A percentile compares a stretch with the other conserved stretches of the same genome.
These are phyloP conservation scores for Schrenkiella parvula DNA, from an alignment of 345 rosid genomes.

Conservation along the genomic window DNA sequence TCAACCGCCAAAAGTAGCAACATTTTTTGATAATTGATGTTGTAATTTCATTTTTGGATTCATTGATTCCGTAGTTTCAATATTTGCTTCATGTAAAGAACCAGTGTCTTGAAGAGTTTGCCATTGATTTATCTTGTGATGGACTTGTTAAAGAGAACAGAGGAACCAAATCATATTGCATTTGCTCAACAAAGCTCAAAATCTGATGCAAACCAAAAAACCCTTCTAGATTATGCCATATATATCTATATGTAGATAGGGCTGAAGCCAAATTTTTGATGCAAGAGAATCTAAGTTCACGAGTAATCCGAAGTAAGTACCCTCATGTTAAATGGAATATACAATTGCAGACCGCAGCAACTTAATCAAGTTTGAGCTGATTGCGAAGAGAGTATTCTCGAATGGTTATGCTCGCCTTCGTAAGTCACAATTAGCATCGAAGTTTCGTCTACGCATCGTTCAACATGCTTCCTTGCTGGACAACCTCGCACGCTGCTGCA, in stretches of 20 bases:
- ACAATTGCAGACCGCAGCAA: not conserved
- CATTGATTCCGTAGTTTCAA: not conserved
- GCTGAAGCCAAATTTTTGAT: not conserved
- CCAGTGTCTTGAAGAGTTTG: not conserved
- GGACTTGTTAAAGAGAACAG: not conserved
- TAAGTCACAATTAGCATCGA: constrained; percentile 70
- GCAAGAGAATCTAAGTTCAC: not conserved
- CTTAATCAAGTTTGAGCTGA: constrained; percentile 46
- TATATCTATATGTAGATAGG: not conserved
- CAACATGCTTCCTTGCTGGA: constrained; percentile 81
- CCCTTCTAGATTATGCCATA: not conserved
- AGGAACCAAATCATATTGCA: not conserved
- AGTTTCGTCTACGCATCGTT: constrained; percentile 67
- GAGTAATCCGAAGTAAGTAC: not conserved
- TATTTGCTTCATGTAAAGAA: not conserved
- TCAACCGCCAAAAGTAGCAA: too few species aligned
- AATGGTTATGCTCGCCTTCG: constrained; percentile 76
- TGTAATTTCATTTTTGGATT: too few species aligned
- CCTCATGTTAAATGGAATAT: constrained; percentile 10
- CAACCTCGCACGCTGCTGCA: constrained; percentile 73
- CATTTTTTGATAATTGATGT: too few species aligned
- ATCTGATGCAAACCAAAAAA: not conserved
- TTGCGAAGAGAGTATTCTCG: constrained; percentile 43
- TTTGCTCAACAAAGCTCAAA: constrained; percentile 8
- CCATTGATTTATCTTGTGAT: not conserved